Base-by-base conservation (phyloP, 306 rosid genomes). In the Vicia sativa region DNA sequence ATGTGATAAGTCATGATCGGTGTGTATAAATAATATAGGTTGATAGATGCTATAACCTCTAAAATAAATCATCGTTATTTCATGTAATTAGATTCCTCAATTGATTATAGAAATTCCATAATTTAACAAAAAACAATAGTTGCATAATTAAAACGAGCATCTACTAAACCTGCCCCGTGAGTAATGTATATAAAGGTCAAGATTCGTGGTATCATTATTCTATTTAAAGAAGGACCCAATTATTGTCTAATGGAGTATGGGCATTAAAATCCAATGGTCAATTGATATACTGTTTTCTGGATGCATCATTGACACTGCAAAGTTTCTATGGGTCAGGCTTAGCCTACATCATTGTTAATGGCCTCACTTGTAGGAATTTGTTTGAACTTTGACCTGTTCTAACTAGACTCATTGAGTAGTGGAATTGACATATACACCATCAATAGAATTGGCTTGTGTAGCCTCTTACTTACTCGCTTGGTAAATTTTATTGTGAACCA, bases 381-480 rank as follows among this genome's bases (percentile, higher is more conserved):
- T 50, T 19, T 49, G 29, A 18, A 50, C 54, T 72, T 79, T 75
- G 85, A 82, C 88, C 86, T 52, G 9, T 57, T 76, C 28, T 5
- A 62, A 62, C 38, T 61, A 43, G 59, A 6, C 60, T 39, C 38
- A 7, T 34, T 34, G 38, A 34, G 7, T 34, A 34, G 9, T 34
- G 38, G 9, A 34, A 34, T 34, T 34, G 38, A 34, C 38, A 34
- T 34, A 31, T 6, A n/a, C n/a, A n/a, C n/a, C 23, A 34, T 34
- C 9, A 31, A 7, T 31, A 6, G 8, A 31, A 6, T 31, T 31
- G 37, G 37, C 37, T 31, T 31, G 9, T 31, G 37, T 6, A 6
- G 1, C 2, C 9, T 31, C 9, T 25, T 25, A 25, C 28, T 25
- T 6, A 31, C 2, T 31, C 7, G 1, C 37, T 31, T 31, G 37